Conservation (phyloP, 805 yeast genomes). For the Cyberlindnera bimundalis region DNA sequence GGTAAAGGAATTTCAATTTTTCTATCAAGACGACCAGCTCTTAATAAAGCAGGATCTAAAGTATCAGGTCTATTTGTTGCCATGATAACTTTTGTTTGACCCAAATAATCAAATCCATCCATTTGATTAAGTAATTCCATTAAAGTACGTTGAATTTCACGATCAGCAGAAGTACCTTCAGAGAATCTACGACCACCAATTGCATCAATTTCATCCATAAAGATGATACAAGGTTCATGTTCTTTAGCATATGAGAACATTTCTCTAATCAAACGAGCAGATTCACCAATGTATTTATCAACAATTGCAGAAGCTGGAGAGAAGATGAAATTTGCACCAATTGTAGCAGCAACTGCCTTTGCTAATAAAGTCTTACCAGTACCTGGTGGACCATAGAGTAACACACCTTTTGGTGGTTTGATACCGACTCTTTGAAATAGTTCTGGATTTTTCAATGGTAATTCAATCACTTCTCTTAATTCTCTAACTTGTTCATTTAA, state of each 20-base stretch:
- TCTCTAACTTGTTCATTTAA: conserved; percentile 93
- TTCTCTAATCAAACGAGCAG: conserved; percentile 93
- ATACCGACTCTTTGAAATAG: conserved; percentile 93
- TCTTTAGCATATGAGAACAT: conserved; percentile 98
- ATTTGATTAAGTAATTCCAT: conserved; percentile 96
- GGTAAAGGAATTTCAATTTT: conserved; percentile 95
- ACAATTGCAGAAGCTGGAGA: conserved; percentile 99
- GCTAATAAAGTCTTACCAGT: conserved; percentile 96
- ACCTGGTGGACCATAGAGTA: conserved; percentile 97
- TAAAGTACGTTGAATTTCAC: conserved; percentile 96
- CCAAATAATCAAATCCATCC: conserved; percentile 97
- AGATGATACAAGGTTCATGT: conserved; percentile 96
- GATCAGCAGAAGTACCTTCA: conserved; percentile 98
- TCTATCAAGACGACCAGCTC: conserved; percentile 97
- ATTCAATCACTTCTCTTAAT: conserved; percentile 93
- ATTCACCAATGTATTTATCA: conserved; percentile 96
- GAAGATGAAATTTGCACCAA: conserved; percentile 95
- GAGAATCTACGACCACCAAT: conserved; percentile 97
- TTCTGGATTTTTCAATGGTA: conserved; percentile 96
- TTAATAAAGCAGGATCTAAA: conserved; percentile 90
- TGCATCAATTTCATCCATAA: conserved; percentile 98
- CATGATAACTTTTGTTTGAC: conserved; percentile 97
- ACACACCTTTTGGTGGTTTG: conserved; percentile 97
- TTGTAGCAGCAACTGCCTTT: conserved; percentile 97
- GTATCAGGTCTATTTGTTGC: conserved; percentile 99